phyloP scores from a whole-genome alignment of 1,284 basidiomycete species.

The Mrakiaceae sp. region DNA sequence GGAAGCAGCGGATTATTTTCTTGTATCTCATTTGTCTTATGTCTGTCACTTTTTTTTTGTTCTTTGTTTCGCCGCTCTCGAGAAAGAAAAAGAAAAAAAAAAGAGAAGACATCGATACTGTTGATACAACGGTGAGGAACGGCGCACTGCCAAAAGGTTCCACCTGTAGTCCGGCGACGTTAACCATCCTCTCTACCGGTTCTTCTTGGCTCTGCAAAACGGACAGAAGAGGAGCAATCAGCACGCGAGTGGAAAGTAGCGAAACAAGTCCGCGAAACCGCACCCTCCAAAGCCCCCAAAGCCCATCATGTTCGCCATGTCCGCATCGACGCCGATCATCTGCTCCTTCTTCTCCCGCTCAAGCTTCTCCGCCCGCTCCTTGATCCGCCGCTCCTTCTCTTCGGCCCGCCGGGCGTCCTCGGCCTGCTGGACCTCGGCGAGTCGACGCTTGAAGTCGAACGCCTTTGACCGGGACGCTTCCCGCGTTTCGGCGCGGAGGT shows the following conservation, averaged over 20 bases:
- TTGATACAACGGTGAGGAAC: background rate
- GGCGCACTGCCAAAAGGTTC: background rate
- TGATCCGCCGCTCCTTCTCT: slow-evolving; percentile 64
- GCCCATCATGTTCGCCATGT: slow-evolving; percentile 80
- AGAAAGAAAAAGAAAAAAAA: background rate
- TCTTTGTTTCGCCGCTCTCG: too few relatives aligned
- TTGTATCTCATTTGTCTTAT: too few relatives aligned
- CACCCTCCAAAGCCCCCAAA: slow-evolving; percentile 71
- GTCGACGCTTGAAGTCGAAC: slow-evolving; percentile 83
- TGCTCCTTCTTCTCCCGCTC: slow-evolving; percentile 26
- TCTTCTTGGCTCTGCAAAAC: background rate
- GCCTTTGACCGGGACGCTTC: slow-evolving; percentile 66
- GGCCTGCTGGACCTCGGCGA: slow-evolving; percentile 67
- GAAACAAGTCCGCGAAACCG: too few relatives aligned
- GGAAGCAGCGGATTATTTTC: too few relatives aligned
- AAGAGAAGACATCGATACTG: background rate
- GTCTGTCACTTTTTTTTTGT: too few relatives aligned
- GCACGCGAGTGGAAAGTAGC: too few relatives aligned
- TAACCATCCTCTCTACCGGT: background rate
- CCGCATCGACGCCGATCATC: slow-evolving; percentile 27
- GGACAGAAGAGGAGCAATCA: too few relatives aligned
- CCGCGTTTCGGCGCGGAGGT: slow-evolving; percentile 73
- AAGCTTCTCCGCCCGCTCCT: slow-evolving; percentile 24
- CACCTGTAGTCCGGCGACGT: too few relatives aligned
- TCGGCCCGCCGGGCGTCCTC: slow-evolving; percentile 27